These are phyloP conservation scores for Lyophyllum shimeji DNA, from an alignment of 768 basidiomycete genomes.

Conservation along the genomic window DNA sequence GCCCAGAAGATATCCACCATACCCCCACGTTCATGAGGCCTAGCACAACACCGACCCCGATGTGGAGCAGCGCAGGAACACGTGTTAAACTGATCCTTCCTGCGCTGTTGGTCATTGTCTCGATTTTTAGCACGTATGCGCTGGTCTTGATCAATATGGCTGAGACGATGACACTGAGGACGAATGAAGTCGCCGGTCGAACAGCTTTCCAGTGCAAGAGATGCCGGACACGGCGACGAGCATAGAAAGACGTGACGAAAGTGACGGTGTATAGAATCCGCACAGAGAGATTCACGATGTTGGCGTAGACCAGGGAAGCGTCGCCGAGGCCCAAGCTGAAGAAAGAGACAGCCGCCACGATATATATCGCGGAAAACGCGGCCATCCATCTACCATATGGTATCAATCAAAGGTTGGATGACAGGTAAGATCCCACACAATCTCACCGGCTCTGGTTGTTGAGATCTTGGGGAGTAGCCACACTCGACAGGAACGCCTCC, in stretches of 20 bases:
- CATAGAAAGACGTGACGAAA: conserved; percentile 12
- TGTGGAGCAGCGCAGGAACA: conserved; percentile 28
- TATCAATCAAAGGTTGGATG: not conserved
- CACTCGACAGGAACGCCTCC: conserved; percentile 88
- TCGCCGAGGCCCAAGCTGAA: conserved; percentile 58
- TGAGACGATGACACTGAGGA: conserved; percentile 25
- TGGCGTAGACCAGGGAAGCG: conserved; percentile 72
- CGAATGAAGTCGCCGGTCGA: conserved; percentile 9
- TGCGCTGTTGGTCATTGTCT: conserved; percentile 15
- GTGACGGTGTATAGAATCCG: conserved; percentile 51
- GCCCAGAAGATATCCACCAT: conserved; percentile 24
- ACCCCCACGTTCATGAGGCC: conserved; percentile 14
- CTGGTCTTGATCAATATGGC: conserved; percentile 27
- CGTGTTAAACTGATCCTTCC: conserved; percentile 27
- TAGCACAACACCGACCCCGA: conserved; percentile 29
- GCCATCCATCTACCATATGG: conserved; percentile 65
- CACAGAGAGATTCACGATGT: conserved; percentile 62
- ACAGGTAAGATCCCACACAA: not conserved
- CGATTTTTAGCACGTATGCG: conserved; percentile 20
- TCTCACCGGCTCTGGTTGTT: conserved; percentile 63
- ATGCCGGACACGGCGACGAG: conserved; percentile 24
- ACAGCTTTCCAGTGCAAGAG: conserved; percentile 11
- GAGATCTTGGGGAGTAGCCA: conserved; percentile 67
- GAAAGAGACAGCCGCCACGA: conserved; percentile 47
- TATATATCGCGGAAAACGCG: conserved; percentile 70